These are phyloP conservation scores for Geopyxis carbonaria DNA, from an alignment of 495 filamentous ascomycete species.

Conservation along the genomic window DNA sequence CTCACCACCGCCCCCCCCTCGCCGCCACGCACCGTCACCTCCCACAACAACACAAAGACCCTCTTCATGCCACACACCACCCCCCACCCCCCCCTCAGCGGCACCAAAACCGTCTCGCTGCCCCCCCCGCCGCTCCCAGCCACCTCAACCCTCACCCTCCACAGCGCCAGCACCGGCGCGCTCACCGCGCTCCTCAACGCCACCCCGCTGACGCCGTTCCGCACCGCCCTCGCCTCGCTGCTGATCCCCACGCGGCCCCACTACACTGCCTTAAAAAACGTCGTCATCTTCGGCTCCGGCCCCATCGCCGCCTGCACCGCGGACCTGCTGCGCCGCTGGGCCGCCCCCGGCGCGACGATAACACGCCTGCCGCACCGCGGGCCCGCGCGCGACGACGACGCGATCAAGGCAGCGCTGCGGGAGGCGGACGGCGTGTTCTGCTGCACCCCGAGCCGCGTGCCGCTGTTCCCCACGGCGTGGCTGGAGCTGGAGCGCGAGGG, in stretches of 20 bases:
- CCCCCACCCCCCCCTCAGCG: slow-evolving; percentile 24
- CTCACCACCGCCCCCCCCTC: slow-evolving; percentile 34
- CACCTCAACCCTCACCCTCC: slow-evolving; percentile 59
- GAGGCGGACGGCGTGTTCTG: slow-evolving; percentile 66
- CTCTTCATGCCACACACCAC: slow-evolving; percentile 96
- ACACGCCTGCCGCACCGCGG: slow-evolving; percentile 17
- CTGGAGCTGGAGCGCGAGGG: slow-evolving; percentile 4
- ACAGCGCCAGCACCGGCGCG: slow-evolving; percentile 42
- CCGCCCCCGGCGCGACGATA: slow-evolving; percentile 8
- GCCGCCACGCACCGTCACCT: slow-evolving; percentile 56
- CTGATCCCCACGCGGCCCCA: slow-evolving; percentile 56
- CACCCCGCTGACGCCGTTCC: slow-evolving; percentile 75
- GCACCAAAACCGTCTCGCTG: slow-evolving; percentile 18
- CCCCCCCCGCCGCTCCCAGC: slow-evolving; percentile 29
- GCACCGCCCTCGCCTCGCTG: slow-evolving; percentile 68
- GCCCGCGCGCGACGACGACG: not conserved
- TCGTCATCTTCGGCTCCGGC: slow-evolving; percentile 79
- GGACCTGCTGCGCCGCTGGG: slow-evolving; percentile 38
- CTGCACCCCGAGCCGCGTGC: slow-evolving; percentile 44
- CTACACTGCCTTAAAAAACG: slow-evolving; percentile 32
- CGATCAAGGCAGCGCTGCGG: slow-evolving; percentile 45
- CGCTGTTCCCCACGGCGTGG: slow-evolving; percentile 45
- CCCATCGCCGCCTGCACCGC: slow-evolving; percentile 87
- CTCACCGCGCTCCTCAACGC: slow-evolving; percentile 72
- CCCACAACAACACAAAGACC: slow-evolving; percentile 53